Evolutionary conservation across 192 early-diverging fungal species (phyloP).

Genomic region (Entomortierella lignicola): DNA sequence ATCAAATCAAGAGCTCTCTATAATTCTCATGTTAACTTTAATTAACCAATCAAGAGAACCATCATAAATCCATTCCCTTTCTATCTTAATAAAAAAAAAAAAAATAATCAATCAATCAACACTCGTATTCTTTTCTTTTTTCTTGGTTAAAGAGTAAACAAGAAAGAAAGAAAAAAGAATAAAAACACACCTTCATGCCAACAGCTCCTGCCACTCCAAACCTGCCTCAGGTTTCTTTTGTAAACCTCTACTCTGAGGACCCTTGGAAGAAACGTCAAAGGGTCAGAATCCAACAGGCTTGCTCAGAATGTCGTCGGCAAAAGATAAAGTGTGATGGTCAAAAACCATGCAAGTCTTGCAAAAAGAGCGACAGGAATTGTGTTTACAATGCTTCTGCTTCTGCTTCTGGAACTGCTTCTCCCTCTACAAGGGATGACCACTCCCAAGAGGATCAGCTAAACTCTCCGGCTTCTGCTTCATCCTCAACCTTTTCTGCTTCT

Average conservation of each 20-base stretch:
- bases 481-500: neutral
- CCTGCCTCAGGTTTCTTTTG: slow-evolving; percentile 54
- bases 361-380: slow-evolving; percentile 48
- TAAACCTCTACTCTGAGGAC: slow-evolving; percentile 55
- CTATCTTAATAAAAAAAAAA: no score
- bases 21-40: no score
- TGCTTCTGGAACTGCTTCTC: slow-evolving; percentile 1
- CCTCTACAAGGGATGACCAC: slow-evolving; percentile 27
- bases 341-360: slow-evolving; percentile 55
- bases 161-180: no score
- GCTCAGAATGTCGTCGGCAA: slow-evolving; percentile 55
- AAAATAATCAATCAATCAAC: no score
- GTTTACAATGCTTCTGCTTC: slow-evolving; percentile 38
- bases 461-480: neutral
- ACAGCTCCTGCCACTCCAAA: slow-evolving; percentile 40
- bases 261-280: slow-evolving; percentile 56
- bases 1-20: no score
- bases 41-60: no score
- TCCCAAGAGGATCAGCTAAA: neutral
- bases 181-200: slow-evolving; percentile 25
- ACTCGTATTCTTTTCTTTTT: no score
- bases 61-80: no score
- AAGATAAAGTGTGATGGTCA: slow-evolving; percentile 61
- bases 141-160: no score
- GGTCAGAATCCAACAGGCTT: slow-evolving; percentile 57